Evolutionary conservation across 345 rosid species (phyloP), one percentile per base, ranked within the genome.

Genomic region (Bruguiera gymnorhiza): DNA sequence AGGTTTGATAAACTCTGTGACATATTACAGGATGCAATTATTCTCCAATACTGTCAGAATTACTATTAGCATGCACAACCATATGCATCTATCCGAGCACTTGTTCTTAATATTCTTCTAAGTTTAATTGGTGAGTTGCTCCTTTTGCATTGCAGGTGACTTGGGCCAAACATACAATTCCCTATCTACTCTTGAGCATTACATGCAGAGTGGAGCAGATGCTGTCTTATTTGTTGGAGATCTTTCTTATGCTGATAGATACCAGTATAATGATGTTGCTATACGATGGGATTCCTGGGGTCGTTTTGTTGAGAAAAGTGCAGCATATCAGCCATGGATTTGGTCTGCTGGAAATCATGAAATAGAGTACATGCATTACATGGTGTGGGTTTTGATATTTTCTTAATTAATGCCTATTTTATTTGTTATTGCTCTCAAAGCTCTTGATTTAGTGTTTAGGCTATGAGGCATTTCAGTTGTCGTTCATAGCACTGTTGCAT

Each of bases 291-390:
- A 95, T 79, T 76, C 88, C 19, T 95, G 97, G 99, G 99, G 91
- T 21, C 91, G 92, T 65, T 92, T 95, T 71, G 80, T 83, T 66
- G 99, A 95, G 87, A 81, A 9, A 64, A 87, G 93, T 81, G 77
- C 97, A 23, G 99, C 99, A 66, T 95, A 86, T 84, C 96, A 88
- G 74, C 97, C 97, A 16, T 95, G 97, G 99, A 76, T 90, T 62
- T 95, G 96, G 97, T 83, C 90, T 79, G 96, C 85, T 71, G 97
- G 99, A 74, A 95, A 92, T 78, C 99, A 95, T 61, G 97, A 92
- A 71, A 75, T 95, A 60, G 97, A 95, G 48, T 90, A 83, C 83
- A 84, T 95, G 92, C 97, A 97, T 26, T 79, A 86, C 85, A 88
- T 95, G 99, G 99, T 95, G 82, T 43, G 77, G 36, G 37, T 78